phyloP scores from a whole-genome alignment of 2,329 filamentous ascomycete species.

The Colletotrichum paranaense region DNA sequence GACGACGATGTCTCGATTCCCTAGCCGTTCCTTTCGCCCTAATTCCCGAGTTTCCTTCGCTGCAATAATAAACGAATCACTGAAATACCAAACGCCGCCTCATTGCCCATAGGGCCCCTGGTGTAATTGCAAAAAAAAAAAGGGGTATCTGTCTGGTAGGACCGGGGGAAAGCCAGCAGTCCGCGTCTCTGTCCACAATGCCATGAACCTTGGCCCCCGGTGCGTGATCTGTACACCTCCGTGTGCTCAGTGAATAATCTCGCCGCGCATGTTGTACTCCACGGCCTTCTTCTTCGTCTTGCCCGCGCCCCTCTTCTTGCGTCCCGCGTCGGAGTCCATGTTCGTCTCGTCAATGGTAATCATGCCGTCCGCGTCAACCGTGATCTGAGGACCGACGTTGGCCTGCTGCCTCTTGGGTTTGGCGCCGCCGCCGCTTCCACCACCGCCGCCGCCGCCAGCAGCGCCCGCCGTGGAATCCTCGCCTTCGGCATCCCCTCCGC shows the following conservation, averaged over 20 bases:
- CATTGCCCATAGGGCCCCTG: not conserved
- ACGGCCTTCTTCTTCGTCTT: slow-evolving; percentile 46
- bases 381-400: slow-evolving; percentile 26
- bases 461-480: slow-evolving; percentile 20
- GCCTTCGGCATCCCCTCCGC: slow-evolving; percentile 31
- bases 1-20: not conserved
- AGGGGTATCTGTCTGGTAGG: slow-evolving; percentile 4
- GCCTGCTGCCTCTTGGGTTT: slow-evolving; percentile 10
- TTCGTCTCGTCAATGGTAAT: slow-evolving; percentile 36
- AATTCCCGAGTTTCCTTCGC: not conserved
- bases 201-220: not conserved
- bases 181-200: not conserved
- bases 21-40: not conserved
- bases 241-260: slow-evolving; percentile 28
- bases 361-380: slow-evolving; percentile 34
- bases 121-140: not conserved
- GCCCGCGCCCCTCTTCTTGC: slow-evolving; percentile 48
- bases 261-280: slow-evolving; percentile 41
- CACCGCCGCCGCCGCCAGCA: not conserved
- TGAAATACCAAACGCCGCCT: not conserved
- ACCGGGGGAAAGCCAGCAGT: not conserved
- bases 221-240: no score
- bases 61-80: not conserved
- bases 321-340: slow-evolving; percentile 27
- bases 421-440: not conserved